Evolutionary conservation across 345 rosid genomes (phyloP).

Genomic region (Turritis glabra): DNA sequence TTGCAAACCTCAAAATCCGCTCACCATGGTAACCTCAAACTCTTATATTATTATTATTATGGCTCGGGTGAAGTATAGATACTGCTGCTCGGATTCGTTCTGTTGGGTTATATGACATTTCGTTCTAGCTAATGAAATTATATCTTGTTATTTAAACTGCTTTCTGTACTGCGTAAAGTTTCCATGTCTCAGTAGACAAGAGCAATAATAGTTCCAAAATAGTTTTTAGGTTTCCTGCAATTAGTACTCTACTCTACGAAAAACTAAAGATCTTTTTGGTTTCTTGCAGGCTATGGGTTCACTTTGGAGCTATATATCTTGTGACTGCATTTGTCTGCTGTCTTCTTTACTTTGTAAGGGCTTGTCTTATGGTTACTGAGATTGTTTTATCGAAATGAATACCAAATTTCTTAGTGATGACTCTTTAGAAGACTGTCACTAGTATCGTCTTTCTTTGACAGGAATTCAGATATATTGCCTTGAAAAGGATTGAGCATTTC

Average conservation of each 20-base stretch:
- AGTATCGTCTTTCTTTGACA: slow-evolving; percentile 43
- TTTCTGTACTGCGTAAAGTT: neutral
- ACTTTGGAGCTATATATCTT: slow-evolving; percentile 75
- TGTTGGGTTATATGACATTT: neutral
- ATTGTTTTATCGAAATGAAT: neutral
- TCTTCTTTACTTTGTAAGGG: slow-evolving; percentile 78
- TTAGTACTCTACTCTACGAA: neutral
- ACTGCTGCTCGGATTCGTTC: neutral
- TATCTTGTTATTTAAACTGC: neutral
- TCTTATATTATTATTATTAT: neutral
- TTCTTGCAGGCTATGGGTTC: slow-evolving; percentile 86
- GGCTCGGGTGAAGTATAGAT: neutral
- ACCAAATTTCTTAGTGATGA: slow-evolving; percentile 2
- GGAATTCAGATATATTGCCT: slow-evolving; percentile 74
- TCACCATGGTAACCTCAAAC: slow-evolving; percentile 56
- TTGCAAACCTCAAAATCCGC: slow-evolving; percentile 70
- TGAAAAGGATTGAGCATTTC: slow-evolving; percentile 78
- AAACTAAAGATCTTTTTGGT: slow-evolving; percentile 32
- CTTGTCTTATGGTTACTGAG: neutral
- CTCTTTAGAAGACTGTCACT: slow-evolving; percentile 11
- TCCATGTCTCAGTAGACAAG: neutral
- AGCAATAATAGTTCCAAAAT: neutral
- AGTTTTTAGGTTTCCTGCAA: neutral
- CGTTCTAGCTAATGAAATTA: neutral
- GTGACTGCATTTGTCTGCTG: slow-evolving; percentile 70